These are phyloP conservation scores for Capsicum baccatum DNA, from an alignment of 257 asterid species.

Conservation along the genomic window DNA sequence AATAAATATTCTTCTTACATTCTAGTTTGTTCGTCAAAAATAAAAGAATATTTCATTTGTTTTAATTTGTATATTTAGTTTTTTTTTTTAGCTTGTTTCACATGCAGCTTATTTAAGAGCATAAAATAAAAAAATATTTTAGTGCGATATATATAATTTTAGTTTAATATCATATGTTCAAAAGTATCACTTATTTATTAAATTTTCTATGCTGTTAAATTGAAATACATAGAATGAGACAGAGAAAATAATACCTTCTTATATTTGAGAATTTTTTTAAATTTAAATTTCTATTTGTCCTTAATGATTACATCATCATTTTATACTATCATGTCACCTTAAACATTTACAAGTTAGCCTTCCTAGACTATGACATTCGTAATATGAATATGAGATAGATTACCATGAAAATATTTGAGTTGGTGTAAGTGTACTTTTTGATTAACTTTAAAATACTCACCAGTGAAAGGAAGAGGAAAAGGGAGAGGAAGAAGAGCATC, in stretches of 20 bases:
- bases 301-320: neutral
- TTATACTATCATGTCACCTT: neutral
- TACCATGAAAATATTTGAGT: too few species aligned
- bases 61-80: neutral
- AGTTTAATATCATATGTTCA: neutral
- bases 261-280: neutral
- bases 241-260: neutral
- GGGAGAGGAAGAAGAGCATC: conserved; percentile 33
- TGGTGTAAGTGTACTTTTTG: too few species aligned
- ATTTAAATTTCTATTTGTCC: neutral
- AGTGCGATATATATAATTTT: too few species aligned
- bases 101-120: too few species aligned
- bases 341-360: neutral
- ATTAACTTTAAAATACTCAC: neutral
- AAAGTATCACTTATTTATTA: neutral
- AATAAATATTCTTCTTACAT: neutral
- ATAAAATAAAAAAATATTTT: too few species aligned
- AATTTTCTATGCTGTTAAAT: neutral
- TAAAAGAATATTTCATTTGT: neutral
- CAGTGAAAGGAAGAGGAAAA: conserved; percentile 37
- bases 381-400: neutral
- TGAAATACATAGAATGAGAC: too few species aligned
- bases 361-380: neutral
- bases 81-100: neutral
- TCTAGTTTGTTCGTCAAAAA: neutral